These are phyloP conservation scores for Dacryopinax primogenitus DNA, from an alignment of 768 basidiomycete species.

Conservation along the genomic window DNA sequence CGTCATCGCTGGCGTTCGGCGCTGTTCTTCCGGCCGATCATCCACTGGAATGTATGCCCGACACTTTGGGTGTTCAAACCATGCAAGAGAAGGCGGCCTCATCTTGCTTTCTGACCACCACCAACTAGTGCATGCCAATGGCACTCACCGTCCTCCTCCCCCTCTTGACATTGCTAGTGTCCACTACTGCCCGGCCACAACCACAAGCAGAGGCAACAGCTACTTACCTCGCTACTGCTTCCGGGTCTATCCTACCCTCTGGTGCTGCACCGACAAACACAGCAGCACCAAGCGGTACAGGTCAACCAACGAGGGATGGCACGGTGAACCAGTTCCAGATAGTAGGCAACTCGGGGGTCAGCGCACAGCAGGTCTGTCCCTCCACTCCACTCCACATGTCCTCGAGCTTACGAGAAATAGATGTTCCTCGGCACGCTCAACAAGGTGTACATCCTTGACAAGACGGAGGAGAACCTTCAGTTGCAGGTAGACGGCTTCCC, in stretches of 20 bases:
- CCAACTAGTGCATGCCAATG: no score
- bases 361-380: conserved; percentile 15
- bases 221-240: not conserved
- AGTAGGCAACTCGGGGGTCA: conserved; percentile 16
- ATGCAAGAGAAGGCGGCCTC: no score
- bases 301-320: conserved; percentile 14
- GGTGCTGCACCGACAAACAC: not conserved
- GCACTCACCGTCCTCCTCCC: not conserved
- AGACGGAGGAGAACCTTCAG: conserved; percentile 59
- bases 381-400: not conserved
- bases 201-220: not conserved
- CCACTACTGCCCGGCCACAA: not conserved
- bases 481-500: conserved; percentile 54
- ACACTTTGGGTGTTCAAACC: no score
- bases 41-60: no score
- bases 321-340: conserved; percentile 13
- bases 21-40: no score
- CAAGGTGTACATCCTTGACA: conserved; percentile 39
- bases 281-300: not conserved
- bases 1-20: no score
- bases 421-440: conserved; percentile 17
- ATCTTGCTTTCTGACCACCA: no score
- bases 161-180: not conserved
- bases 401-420: not conserved
- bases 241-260: not conserved